Base-by-base conservation (phyloP, 352 stramenopile genomes). In the Globisporangium emineosum region DNA sequence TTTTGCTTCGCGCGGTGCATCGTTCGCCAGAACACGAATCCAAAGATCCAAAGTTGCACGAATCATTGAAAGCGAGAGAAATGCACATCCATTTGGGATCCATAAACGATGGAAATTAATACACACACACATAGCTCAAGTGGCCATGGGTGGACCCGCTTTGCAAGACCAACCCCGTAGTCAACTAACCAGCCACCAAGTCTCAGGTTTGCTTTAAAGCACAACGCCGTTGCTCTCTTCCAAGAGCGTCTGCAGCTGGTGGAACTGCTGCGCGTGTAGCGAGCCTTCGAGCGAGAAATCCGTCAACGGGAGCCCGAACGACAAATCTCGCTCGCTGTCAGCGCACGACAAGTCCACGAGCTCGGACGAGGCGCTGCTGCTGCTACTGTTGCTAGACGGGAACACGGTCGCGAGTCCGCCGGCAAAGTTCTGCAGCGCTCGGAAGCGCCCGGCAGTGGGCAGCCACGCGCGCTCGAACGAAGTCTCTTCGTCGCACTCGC, bases 321-420 rank as follows among this genome's bases (percentile, higher is more conserved):
- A 21, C 60, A 8, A 57, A 21, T 35, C 52, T 8, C 30, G 29
- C 23, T 67, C 40, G 17, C 52, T 68, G 50, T 57, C 63, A 42
- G 66, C 68, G 13, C 71, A 45, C 25, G 76, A 60, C 21, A 79
- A 0, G 52, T 69, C 56, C 13, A 25, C 54, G 17, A 43, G 23
- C 29, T 57, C 42, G 13, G 35, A 27, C 50, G 63, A 51, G 43
- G 64, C 12, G 60, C 13, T 33, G 50, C 25, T 19, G 50, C 49
- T 47, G 43, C 52, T 55, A 3, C 32, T 40, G 17, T 25, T 42
- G 27, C 19, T 58, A 6, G 47, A 17, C 5, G 67, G 63, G 35
- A 77, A 80, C 2, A 83, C 70, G 32, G 74, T 88, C 25, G 82
- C 82, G 17, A 91, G 72, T 0, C 79, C 79, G 2, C 76, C 82